Conservation (phyloP, 2,329 filamentous ascomycete genomes). For the Alternaria sp. region DNA sequence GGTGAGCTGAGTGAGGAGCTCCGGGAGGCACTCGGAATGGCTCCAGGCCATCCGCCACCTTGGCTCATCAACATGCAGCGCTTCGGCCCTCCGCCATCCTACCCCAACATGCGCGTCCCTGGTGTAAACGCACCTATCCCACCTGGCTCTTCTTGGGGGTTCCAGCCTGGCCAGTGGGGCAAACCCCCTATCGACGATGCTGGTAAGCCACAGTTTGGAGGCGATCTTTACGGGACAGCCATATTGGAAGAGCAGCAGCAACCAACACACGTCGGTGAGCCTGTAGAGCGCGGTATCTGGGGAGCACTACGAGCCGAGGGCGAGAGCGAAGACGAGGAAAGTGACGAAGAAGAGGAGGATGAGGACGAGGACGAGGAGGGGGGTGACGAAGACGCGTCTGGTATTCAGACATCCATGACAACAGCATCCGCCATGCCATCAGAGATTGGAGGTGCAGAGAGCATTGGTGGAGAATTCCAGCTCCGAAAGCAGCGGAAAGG, state of each 20-base stretch:
- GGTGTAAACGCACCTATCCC: conserved; percentile 94
- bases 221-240: conserved; percentile 89
- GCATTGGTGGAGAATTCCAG: conserved; percentile 86
- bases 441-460: conserved; percentile 79
- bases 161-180: conserved; percentile 93
- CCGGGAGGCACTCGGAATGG: conserved; percentile 92
- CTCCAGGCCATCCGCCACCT: conserved; percentile 88
- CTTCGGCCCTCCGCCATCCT: conserved; percentile 91
- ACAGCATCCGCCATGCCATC: conserved; percentile 82
- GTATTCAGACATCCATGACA: conserved; percentile 75
- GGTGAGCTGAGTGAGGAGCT: conserved; percentile 90
- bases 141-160: conserved; percentile 90
- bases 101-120: conserved; percentile 93
- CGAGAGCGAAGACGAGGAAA: conserved; percentile 73
- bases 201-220: conserved; percentile 89
- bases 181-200: conserved; percentile 95
- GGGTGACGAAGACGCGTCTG: conserved; percentile 62
- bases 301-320: conserved; percentile 86
- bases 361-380: conserved; percentile 76
- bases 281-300: conserved; percentile 88
- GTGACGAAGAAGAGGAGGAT: conserved; percentile 65
- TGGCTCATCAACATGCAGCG: conserved; percentile 98
- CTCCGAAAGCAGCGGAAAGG: conserved; percentile 83
- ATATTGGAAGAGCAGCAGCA: conserved; percentile 69
- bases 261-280: conserved; percentile 68